Conservation (phyloP, 2,329 filamentous ascomycete genomes). For the Diaporthe sp. region DNA sequence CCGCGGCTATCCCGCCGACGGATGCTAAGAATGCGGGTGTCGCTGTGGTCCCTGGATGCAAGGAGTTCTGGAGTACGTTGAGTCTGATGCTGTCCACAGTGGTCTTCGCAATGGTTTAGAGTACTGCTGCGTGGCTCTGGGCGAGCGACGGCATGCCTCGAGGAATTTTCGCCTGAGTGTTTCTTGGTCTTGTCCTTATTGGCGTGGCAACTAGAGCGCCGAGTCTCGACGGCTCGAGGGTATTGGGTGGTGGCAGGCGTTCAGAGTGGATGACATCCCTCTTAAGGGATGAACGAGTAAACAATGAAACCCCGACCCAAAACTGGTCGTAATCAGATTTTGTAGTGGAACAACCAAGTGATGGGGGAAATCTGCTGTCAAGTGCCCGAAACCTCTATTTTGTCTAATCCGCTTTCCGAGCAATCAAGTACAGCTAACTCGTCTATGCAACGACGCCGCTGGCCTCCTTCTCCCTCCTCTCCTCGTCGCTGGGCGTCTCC, state of each 20-base stretch:
- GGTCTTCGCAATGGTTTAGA: conserved; percentile 14
- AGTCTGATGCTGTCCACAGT: not conserved
- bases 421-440: not conserved
- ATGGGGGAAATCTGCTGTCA: too few species aligned
- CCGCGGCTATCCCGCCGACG: conserved; percentile 26
- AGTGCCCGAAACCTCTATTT: conserved; percentile 19
- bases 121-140: conserved; percentile 22
- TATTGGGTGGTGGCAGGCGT: not conserved
- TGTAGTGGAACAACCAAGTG: not conserved
- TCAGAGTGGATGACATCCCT: not conserved
- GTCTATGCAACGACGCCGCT: conserved; percentile 50
- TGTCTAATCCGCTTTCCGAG: conserved; percentile 5
- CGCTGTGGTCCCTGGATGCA: conserved; percentile 20
- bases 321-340: not conserved
- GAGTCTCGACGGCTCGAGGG: not conserved
- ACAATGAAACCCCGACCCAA: not conserved
- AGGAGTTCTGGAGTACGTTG: conserved; percentile 14
- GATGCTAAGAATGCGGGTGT: conserved; percentile 28
- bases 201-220: too few species aligned
- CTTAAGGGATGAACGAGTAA: not conserved
- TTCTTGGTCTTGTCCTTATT: not conserved
- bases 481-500: conserved; percentile 44
- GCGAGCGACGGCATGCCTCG: not conserved
- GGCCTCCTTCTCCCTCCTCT: conserved; percentile 48
- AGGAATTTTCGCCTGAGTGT: not conserved